phyloP scores from a whole-genome alignment of 2,329 filamentous ascomycete species.

The Aaosphaeria arxii region DNA sequence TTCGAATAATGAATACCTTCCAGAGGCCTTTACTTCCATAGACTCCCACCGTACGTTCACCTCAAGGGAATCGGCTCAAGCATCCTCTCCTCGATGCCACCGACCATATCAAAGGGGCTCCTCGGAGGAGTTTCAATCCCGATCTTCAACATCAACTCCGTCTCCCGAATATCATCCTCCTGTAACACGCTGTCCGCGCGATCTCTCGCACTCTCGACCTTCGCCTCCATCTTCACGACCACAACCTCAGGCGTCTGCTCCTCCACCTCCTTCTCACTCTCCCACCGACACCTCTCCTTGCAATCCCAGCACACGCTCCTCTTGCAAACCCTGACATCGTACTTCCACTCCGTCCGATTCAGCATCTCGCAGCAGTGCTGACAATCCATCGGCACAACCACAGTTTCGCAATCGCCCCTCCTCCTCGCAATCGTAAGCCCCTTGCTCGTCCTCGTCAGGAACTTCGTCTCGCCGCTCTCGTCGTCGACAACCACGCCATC shows the following conservation, averaged over 20 bases:
- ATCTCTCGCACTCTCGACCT: constrained; percentile 13
- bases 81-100: too few relatives aligned
- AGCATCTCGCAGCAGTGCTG: constrained; percentile 32
- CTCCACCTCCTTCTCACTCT: constrained; percentile 12
- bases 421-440: constrained; percentile 28
- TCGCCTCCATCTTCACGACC: background rate
- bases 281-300: constrained; percentile 31
- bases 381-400: constrained; percentile 30
- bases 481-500: constrained; percentile 18
- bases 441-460: constrained; percentile 26
- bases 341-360: constrained; percentile 32
- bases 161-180: constrained; percentile 13
- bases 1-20: too few relatives aligned
- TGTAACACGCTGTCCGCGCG: constrained; percentile 31
- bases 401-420: constrained; percentile 24
- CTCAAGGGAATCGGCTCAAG: too few relatives aligned
- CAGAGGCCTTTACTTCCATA: too few relatives aligned
- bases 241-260: background rate
- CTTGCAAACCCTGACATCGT: constrained; percentile 31
- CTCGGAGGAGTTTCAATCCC: constrained; percentile 10
- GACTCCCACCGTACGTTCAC: too few relatives aligned
- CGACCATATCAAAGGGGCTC: too few relatives aligned
- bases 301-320: constrained; percentile 34
- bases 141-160: constrained; percentile 19
- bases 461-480: constrained; percentile 3